Evolutionary conservation across 2,329 filamentous ascomycete genomes (phyloP), one percentile per base, ranked within the genome.

Genomic region (Aureobasidium sp.): DNA sequence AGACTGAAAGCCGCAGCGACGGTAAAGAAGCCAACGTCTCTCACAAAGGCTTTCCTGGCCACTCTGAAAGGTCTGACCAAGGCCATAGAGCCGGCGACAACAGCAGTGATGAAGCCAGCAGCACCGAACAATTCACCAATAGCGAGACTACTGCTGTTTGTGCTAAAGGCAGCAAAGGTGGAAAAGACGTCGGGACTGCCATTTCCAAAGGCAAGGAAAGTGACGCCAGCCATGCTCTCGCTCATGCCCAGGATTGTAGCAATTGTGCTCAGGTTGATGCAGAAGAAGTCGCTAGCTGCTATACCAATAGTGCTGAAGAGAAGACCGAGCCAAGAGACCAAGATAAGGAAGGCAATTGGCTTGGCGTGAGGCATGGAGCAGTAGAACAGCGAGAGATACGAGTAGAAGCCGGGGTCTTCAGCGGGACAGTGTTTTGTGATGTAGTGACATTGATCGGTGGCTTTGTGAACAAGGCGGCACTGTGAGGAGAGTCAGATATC

Each of bases 101-200:
- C 93, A 1, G 92, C 89, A 1, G 92, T 95, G 74, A 99, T 99
- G 77, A 99, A 99, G 66, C 90, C 87, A 37, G 94, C 94, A 12
- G 94, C 94, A 37, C 94, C 94, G 59, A 99, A 91, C 56, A 99
- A 81, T 77, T 99, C 94, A 50, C 94, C 94, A 44, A 99, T 86
- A 1, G 94, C 94, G 81, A 99, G 84, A 77, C 92, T 95, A n/a
- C 93, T 93, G 72, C 92, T 97, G 71, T 97, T 91, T 27, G 92
- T 96, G 70, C 87, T 87, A 91, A 99, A 97, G 68, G 94, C 95
- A 17, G 94, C 94, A 76, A 99, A 97, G 2, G 94, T 99, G 67
- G 92, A 97, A 75, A 99, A 99, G 50, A 99, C 92, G 75, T 99
- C 94, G 2, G 94, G 94, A 65, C 93, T 97, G 59, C 94, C 94